These are phyloP conservation scores for Candida andamanensis DNA, from an alignment of 805 yeast species.

Conservation along the genomic window DNA sequence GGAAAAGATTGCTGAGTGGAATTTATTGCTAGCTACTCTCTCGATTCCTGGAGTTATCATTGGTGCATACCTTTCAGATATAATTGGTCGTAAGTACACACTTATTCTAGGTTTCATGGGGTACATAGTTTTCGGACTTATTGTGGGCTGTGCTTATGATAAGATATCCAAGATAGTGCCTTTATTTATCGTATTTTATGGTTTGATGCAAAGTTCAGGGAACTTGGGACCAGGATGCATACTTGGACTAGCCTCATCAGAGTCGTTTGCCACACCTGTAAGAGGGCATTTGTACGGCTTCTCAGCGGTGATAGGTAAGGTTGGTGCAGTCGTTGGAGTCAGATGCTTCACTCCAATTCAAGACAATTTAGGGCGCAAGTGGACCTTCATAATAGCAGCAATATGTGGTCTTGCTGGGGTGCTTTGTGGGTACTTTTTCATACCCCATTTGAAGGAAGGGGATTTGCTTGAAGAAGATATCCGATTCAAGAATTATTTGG, in stretches of 20 bases:
- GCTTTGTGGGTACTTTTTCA: constrained; percentile 49
- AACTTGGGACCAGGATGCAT: constrained; percentile 77
- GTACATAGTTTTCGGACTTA: constrained; percentile 64
- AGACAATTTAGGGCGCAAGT: constrained; percentile 54
- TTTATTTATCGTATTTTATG: constrained; percentile 66
- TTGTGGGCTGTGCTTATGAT: constrained; percentile 61
- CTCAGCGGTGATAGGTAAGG: constrained; percentile 76
- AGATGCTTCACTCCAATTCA: constrained; percentile 67
- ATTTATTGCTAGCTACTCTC: constrained; percentile 55
- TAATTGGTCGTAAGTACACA: constrained; percentile 66
- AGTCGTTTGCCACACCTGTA: constrained; percentile 69
- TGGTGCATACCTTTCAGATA: constrained; percentile 63
- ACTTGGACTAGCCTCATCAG: constrained; percentile 62
- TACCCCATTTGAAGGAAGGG: constrained; percentile 68
- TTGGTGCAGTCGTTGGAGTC: constrained; percentile 83
- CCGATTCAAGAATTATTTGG: constrained; percentile 54
- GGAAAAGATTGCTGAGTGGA: constrained; percentile 68
- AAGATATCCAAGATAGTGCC: constrained; percentile 53
- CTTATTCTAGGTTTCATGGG: constrained; percentile 68
- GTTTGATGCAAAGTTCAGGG: constrained; percentile 64
- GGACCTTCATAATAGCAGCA: constrained; percentile 82
- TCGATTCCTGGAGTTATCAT: constrained; percentile 69
- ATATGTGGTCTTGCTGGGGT: constrained; percentile 65
- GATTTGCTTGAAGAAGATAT: constrained; percentile 64
- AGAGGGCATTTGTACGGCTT: constrained; percentile 74